Conservation (phyloP, 495 filamentous ascomycete genomes). For the Rhizodiscina lignyota region DNA sequence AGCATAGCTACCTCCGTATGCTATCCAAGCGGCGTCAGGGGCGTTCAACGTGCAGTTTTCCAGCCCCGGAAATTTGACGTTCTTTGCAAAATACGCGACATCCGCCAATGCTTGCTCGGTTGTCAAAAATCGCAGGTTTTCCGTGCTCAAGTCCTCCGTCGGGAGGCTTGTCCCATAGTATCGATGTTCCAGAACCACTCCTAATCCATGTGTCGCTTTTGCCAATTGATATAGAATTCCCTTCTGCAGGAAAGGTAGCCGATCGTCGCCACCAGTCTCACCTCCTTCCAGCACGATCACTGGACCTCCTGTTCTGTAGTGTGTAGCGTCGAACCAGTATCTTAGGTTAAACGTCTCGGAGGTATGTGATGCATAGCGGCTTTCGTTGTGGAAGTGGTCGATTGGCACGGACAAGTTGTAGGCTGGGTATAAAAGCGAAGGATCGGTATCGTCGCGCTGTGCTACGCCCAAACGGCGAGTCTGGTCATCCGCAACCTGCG, state of each 20-base stretch:
- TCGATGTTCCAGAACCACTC: constrained; percentile 58
- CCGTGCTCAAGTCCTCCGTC: constrained; percentile 36
- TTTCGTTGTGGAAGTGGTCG: constrained; percentile 62
- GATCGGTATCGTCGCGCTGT: constrained; percentile 22
- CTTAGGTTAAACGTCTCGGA: constrained; percentile 41
- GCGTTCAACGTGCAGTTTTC: constrained; percentile 43
- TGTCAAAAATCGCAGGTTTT: constrained; percentile 54
- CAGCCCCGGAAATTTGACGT: constrained; percentile 48
- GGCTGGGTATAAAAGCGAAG: constrained; percentile 30
- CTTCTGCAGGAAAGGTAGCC: constrained; percentile 50
- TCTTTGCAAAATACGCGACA: constrained; percentile 50
- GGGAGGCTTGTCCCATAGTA: constrained; percentile 55
- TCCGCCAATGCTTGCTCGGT: constrained; percentile 63
- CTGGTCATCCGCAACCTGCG: too few species aligned
- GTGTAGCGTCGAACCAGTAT: constrained; percentile 55
- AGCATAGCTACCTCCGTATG: constrained; percentile 61
- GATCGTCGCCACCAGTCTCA: constrained; percentile 37
- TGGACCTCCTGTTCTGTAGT: constrained; percentile 53
- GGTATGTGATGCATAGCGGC: constrained; percentile 50
- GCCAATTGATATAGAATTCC: constrained; percentile 49
- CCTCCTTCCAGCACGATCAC: constrained; percentile 55
- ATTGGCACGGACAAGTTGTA: constrained; percentile 50
- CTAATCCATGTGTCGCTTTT: constrained; percentile 47
- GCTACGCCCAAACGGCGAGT: too few species aligned
- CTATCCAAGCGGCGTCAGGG: constrained; percentile 42